A percentile compares a stretch with the other conserved stretches of the same genome.
Evolutionary conservation across 2,329 filamentous ascomycete species (phyloP).

Genomic region (Microcera coccophila): DNA sequence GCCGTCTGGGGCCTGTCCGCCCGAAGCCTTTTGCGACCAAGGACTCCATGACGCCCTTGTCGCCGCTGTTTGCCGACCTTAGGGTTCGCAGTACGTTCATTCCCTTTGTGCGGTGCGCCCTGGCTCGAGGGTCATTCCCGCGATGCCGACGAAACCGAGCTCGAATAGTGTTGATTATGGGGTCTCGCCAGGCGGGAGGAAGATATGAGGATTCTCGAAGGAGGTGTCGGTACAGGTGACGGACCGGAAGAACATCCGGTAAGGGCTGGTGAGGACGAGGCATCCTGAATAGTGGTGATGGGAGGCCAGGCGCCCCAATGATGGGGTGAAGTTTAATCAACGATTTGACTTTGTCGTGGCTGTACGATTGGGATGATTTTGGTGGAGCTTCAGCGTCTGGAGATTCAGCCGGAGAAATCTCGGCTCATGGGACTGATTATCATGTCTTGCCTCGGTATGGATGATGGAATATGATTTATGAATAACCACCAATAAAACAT

Average conservation of each 20-base stretch:
- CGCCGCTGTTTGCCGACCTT: slow-evolving; percentile 51
- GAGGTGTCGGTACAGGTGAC: slow-evolving; percentile 53
- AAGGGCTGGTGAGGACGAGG: slow-evolving; percentile 26
- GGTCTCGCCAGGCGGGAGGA: slow-evolving; percentile 46
- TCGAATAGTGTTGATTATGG: slow-evolving; percentile 42
- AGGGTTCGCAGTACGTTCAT: slow-evolving; percentile 44
- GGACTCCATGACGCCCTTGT: slow-evolving; percentile 42
- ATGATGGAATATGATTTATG: too few relatives aligned
- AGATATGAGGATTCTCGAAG: slow-evolving; percentile 60
- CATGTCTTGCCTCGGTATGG: too few relatives aligned
- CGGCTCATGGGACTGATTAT: too few relatives aligned
- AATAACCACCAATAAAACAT: too few relatives aligned
- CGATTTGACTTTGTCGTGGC: background rate
- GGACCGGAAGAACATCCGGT: slow-evolving; percentile 22
- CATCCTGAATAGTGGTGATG: slow-evolving; percentile 19
- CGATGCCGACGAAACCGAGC: slow-evolving; percentile 44
- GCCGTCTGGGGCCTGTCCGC: slow-evolving; percentile 48
- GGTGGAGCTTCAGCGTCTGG: background rate
- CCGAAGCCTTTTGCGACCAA: slow-evolving; percentile 52
- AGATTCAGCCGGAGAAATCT: background rate
- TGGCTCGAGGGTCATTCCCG: slow-evolving; percentile 24
- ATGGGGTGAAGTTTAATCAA: background rate
- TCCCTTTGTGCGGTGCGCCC: slow-evolving; percentile 39
- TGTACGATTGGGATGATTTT: background rate
- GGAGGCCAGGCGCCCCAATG: background rate